Base-by-base conservation (phyloP, 2,329 filamentous ascomycete genomes). In the Incumbomyces delicatus region DNA sequence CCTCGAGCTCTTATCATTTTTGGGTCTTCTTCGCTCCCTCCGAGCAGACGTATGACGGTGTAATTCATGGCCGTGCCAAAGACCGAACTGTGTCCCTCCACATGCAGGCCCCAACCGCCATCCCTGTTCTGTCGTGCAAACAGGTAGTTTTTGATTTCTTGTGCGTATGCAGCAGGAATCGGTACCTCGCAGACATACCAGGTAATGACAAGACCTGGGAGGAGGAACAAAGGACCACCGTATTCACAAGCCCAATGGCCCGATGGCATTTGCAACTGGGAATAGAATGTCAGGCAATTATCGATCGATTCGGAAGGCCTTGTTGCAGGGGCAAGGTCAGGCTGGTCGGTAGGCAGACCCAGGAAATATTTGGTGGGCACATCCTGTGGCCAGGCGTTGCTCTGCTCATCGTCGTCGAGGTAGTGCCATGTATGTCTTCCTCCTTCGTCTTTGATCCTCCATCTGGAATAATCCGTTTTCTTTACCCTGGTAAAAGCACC, bases 191-290 rank as follows among this genome's bases (percentile, higher is more conserved):
- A 96, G 44, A 84, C 84, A 63, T 94, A 89, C 80, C 87, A 94
- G 22, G 85, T 76, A 56, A 94, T 80, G 51, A 95, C 80, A 17
- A 95, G 64, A 37, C 90, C 87, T 0, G 90, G 87, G 1, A 96
- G 73, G 33, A 96, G 76, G 61, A 98, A 98, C 86, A 95, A 90
- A 3, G 92, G 92, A 0, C 92, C 92, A 46, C 92, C 92, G 68
- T 98, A 98, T 64, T 98, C 92, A 69, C 90, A 96, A 4, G 76
- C 92, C 92, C 92, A 98, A 61, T 95, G 87, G 4, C 92, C 92
- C 1, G 87, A 83, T 12, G 83, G 80, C 1, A 95, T 74, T 63
- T 98, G 92, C 18, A 96, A 77, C 53, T 90, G 78, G 48, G 89
- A 85, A 69, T 94, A 95, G 71, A 95, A 96, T 2, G 77, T 71